phyloP scores from a whole-genome alignment of 768 basidiomycete genomes.

The Ramaria sp. region DNA sequence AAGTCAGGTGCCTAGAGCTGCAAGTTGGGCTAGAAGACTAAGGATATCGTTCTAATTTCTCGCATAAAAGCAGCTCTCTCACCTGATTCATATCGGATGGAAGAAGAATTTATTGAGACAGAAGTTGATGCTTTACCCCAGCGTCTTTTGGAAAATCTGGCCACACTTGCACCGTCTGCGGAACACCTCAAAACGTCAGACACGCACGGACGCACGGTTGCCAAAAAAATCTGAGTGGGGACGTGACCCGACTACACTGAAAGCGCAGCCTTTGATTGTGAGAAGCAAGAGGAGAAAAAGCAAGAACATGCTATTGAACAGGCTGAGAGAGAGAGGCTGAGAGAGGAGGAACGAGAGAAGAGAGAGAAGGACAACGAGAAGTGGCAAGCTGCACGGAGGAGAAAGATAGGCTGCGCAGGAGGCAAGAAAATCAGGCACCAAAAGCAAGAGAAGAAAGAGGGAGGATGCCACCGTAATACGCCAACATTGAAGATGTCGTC shows the following conservation, averaged over 20 bases:
- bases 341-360: conserved; percentile 50
- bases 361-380: conserved; percentile 61
- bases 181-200: conserved; percentile 66
- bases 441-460: conserved; percentile 37
- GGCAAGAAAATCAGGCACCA: conserved; percentile 63
- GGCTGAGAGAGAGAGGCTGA: conserved; percentile 57
- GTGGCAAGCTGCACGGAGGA: conserved; percentile 71
- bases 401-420: conserved; percentile 55
- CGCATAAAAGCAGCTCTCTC: background rate
- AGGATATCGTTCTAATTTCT: conserved; percentile 41
- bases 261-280: conserved; percentile 87
- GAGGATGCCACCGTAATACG: conserved; percentile 43
- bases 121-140: conserved; percentile 66
- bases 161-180: conserved; percentile 36
- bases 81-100: conserved; percentile 32
- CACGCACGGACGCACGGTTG: conserved; percentile 84
- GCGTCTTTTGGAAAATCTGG: conserved; percentile 53
- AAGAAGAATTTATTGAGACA: conserved; percentile 69
- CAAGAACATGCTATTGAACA: conserved; percentile 52
- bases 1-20: conserved; percentile 84
- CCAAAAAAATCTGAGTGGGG: conserved; percentile 83
- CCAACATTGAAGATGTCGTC: too few species aligned
- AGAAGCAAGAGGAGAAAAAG: conserved; percentile 81
- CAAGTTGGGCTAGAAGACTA: conserved; percentile 85
- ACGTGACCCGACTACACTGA: conserved; percentile 76